phyloP scores from a whole-genome alignment of 305 asterid species.

The Withania somnifera region DNA sequence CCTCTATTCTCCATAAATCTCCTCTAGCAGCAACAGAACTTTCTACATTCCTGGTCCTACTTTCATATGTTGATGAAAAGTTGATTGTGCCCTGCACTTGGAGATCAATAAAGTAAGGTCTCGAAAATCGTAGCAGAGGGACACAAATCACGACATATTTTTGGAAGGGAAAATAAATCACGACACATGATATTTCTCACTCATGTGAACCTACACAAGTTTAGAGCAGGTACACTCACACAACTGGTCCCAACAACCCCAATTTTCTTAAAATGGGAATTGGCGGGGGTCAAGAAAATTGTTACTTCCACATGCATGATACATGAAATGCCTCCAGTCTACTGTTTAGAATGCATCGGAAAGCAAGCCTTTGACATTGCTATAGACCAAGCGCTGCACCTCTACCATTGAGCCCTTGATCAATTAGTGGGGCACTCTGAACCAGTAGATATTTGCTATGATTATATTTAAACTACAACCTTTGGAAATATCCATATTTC shows the following conservation, averaged over 20 bases:
- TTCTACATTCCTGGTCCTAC: conserved; percentile 57
- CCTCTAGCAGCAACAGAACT: conserved; percentile 87
- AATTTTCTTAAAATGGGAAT: neutral
- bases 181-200: neutral
- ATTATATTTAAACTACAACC: neutral
- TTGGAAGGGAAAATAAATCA: neutral
- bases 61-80: conserved; percentile 70
- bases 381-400: neutral
- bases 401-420: neutral
- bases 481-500: neutral
- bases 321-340: neutral
- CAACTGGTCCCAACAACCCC: neutral
- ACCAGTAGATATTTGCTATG: neutral
- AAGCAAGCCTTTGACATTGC: neutral
- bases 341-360: too few relatives aligned
- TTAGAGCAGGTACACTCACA: neutral
- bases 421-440: neutral
- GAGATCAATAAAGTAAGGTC: neutral
- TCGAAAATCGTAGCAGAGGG: neutral
- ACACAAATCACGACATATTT: neutral
- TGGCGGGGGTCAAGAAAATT: neutral
- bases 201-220: neutral
- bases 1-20: conserved; percentile 96
- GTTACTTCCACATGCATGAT: neutral
- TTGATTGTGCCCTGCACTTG: conserved; percentile 66